Evolutionary conservation across 2,329 filamentous ascomycete species (phyloP).

Genomic region (Scortechinia acanthostroma): DNA sequence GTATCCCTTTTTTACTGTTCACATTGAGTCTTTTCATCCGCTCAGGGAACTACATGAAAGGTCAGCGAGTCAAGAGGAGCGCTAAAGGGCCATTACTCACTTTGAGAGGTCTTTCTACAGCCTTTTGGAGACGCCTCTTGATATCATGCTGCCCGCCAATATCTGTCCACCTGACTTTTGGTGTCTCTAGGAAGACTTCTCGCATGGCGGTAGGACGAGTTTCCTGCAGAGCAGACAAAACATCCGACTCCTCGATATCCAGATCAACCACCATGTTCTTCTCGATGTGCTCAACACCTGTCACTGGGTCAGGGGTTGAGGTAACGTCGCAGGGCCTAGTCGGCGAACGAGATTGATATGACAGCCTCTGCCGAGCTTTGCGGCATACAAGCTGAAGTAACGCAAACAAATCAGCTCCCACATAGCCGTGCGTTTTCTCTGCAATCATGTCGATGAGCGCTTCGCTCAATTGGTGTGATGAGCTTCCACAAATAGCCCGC

Average conservation of each 20-base stretch:
- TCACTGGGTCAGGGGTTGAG: neutral
- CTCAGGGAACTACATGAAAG: slow-evolving; percentile 9
- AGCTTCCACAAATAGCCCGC: slow-evolving; percentile 29
- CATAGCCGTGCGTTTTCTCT: slow-evolving; percentile 54
- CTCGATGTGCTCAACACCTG: too few species aligned
- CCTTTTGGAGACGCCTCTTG: slow-evolving; percentile 26
- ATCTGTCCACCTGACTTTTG: slow-evolving; percentile 56
- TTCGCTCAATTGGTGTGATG: slow-evolving; percentile 19
- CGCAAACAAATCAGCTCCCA: slow-evolving; percentile 46
- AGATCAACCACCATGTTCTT: neutral
- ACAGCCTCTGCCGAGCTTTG: slow-evolving; percentile 9
- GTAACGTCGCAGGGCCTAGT: too few species aligned
- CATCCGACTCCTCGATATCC: slow-evolving; percentile 24
- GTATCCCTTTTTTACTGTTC: slow-evolving; percentile 20
- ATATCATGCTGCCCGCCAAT: slow-evolving; percentile 58
- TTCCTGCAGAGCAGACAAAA: slow-evolving; percentile 40
- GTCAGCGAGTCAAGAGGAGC: neutral
- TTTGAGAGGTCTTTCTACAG: slow-evolving; percentile 14
- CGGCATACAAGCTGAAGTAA: slow-evolving; percentile 35
- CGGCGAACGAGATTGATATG: too few species aligned
- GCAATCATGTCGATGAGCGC: slow-evolving; percentile 34
- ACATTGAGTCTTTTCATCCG: slow-evolving; percentile 13
- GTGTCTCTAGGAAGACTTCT: slow-evolving; percentile 59
- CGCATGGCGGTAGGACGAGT: slow-evolving; percentile 59
- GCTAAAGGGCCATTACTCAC: slow-evolving; percentile 5